Base-by-base conservation (phyloP, 768 basidiomycete species). In the Lactarius hatsudake region DNA sequence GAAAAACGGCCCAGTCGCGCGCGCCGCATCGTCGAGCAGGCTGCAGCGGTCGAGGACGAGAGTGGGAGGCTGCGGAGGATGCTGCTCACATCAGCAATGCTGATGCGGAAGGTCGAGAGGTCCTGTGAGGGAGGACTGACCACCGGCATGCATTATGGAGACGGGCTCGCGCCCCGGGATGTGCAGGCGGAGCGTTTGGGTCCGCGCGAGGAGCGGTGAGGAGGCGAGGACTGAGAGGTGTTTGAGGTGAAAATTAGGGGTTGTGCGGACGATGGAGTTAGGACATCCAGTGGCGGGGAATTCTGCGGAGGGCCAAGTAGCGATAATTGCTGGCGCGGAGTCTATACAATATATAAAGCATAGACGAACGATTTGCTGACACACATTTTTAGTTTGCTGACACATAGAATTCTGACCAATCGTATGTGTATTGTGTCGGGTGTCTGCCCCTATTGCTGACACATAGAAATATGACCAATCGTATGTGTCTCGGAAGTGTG, bases 201-300 rank as follows among this genome's bases (percentile, higher is more conserved):
- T 78, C 48, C 77, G 72, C 15, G 65, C 62, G n/a, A 82, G 75
- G 13, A 82, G 76, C 0, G 79, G 76, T 0, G 86, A 84, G 38
- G 74, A 71, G 1, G 80, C 75, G 59, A 92, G 75, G 2, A 74
- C 74, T 0, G 81, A 77, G 60, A 96, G 76, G 45, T 81, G 75
- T 43, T 88, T 84, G 63, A 96, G 79, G 51, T 82, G 83, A 95
- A 93, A 3, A 94, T 91, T 69, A 97, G 82, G 1, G 95, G 95
- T 72, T 96, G 95, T 1, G 94, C 95, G 68, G 90, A 90, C 42
- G 78, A 71, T 18, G 71, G 68, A 38, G 51, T 74, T 6, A 71
- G 74, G 1, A 79, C 73, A 45, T 83, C 80, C 4, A 86, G 76
- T 72, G 0, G 76, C 76, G 0, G 79, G 77, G 2, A 89, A 75